These are phyloP conservation scores for Begonia fuchsioides DNA, from an alignment of 306 rosid genomes.

Conservation along the genomic window DNA sequence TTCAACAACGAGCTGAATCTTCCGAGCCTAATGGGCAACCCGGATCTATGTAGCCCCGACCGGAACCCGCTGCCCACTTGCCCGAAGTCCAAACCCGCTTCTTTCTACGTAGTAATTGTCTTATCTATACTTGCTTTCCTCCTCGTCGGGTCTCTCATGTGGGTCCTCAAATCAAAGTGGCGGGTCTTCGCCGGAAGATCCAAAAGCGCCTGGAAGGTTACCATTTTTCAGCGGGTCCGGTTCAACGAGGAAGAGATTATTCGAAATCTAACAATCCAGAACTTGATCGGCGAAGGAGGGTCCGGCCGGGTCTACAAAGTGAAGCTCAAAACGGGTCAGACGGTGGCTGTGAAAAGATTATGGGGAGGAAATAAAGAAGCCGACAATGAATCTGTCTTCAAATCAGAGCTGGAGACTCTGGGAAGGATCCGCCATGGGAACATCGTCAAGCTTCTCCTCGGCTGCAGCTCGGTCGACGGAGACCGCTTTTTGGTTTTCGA, in stretches of 20 bases:
- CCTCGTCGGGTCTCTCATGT: conserved; percentile 27
- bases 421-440: conserved; percentile 69
- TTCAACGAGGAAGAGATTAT: conserved; percentile 49
- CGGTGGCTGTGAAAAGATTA: conserved; percentile 58
- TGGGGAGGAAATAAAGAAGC: conserved; percentile 23
- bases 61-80: conserved; percentile 34
- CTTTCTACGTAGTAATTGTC: conserved; percentile 16
- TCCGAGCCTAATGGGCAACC: conserved; percentile 41
- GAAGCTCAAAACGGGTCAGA: conserved; percentile 39
- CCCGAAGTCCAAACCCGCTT: conserved; percentile 20
- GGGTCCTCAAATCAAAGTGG: conserved; percentile 25
- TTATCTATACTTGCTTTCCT: conserved; percentile 17
- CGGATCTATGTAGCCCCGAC: conserved; percentile 38
- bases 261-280: conserved; percentile 22
- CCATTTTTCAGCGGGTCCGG: conserved; percentile 43
- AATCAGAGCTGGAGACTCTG: conserved; percentile 57
- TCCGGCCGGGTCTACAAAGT: conserved; percentile 58
- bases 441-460: conserved; percentile 51
- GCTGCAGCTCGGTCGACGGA: conserved; percentile 44
- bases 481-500: conserved; percentile 49
- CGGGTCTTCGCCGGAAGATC: conserved; percentile 14
- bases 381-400: conserved; percentile 31
- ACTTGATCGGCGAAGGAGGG: conserved; percentile 54
- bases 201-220: conserved; percentile 21
- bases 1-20: conserved; percentile 21